Conservation (phyloP, 192 early-diverging fungal species). For the Rhizoclosmatium sp. region DNA sequence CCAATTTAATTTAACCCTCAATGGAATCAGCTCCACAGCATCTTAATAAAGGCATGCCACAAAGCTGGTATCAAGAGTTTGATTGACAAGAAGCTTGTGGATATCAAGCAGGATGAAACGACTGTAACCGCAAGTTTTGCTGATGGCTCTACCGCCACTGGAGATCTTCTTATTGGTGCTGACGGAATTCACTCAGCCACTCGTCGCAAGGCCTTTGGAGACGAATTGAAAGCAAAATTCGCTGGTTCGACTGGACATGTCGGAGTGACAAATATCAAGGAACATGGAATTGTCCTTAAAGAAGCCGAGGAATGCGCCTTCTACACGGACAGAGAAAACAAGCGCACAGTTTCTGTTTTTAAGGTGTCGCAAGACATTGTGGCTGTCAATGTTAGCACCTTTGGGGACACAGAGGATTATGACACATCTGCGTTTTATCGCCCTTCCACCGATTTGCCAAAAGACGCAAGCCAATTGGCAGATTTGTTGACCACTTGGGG, state of each 20-base stretch:
- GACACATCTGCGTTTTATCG: background rate
- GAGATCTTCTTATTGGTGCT: background rate
- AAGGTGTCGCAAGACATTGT: background rate
- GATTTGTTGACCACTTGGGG: background rate
- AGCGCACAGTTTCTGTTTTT: background rate
- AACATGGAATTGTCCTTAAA: too few relatives aligned
- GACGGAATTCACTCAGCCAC: constrained; percentile 14
- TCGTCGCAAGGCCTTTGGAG: constrained; percentile 40
- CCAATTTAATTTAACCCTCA: background rate
- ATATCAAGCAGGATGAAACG: background rate
- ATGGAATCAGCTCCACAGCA: background rate
- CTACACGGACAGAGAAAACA: background rate
- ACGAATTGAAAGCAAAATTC: constrained; percentile 21
- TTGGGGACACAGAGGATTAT: background rate
- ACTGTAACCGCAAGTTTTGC: constrained; percentile 19
- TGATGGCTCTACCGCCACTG: constrained; percentile 8
- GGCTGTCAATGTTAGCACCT: background rate
- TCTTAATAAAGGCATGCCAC: constrained; percentile 3
- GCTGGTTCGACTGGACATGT: constrained; percentile 15
- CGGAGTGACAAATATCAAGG: too few relatives aligned
- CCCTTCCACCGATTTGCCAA: background rate
- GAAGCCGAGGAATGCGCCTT: background rate
- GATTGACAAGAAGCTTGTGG: background rate
- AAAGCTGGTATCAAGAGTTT: background rate
- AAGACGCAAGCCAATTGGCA: background rate